Percentiles rank a stretch among this genome's conserved stretches.
phyloP scores from a whole-genome alignment of 139 green algal species.

The Ulvella scutata region DNA sequence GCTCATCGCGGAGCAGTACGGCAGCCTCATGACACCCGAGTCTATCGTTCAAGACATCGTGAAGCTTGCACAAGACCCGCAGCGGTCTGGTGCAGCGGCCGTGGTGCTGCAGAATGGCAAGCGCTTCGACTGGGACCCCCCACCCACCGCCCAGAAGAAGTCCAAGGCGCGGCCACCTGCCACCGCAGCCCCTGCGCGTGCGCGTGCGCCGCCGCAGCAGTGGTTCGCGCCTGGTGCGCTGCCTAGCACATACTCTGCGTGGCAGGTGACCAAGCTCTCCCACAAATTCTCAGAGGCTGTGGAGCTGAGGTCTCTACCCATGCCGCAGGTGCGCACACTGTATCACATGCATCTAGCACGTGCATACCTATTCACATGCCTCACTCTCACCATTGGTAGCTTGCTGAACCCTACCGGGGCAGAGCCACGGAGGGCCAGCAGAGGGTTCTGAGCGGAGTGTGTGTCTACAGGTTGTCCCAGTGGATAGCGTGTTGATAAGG shows the following conservation, averaged over 20 bases:
- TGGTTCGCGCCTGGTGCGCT: neutral
- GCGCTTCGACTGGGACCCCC: neutral
- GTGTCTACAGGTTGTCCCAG: neutral
- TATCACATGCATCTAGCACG: neutral
- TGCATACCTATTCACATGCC: neutral
- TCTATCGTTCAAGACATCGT: neutral
- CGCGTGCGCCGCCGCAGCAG: constrained; percentile 4
- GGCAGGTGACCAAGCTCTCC: constrained; percentile 34
- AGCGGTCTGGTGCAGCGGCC: neutral
- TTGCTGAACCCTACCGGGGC: neutral
- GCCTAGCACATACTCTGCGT: constrained; percentile 12
- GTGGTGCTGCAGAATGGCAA: neutral
- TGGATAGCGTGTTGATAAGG: constrained; percentile 39
- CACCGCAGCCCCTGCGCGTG: no score
- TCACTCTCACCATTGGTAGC: neutral
- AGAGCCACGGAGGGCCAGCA: constrained; percentile 4
- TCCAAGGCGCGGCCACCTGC: no score
- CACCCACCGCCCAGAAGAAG: no score
- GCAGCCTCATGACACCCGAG: neutral
- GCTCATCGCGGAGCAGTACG: neutral
- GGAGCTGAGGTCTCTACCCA: constrained; percentile 15
- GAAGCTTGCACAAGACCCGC: neutral
- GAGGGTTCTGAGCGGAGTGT: no score
- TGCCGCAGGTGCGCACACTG: constrained; percentile 7
- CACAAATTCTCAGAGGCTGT: constrained; percentile 42